These are phyloP conservation scores for Chlorella sp. DNA, from an alignment of 139 green algal genomes.

Conservation along the genomic window DNA sequence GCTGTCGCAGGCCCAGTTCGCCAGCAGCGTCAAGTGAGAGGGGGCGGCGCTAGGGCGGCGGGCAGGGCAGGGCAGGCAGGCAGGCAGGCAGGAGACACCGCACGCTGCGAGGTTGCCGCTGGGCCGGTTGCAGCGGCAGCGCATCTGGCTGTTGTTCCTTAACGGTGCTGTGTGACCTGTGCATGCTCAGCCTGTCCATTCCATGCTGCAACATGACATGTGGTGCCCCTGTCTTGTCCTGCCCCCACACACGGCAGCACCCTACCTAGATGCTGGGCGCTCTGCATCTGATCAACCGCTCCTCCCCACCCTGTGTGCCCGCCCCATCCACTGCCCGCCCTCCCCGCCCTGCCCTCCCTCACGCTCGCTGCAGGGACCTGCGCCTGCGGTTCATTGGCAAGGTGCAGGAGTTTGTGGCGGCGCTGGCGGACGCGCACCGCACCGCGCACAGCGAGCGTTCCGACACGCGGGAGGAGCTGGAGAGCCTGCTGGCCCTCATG, in stretches of 20 bases:
- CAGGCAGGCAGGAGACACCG: too few relatives aligned
- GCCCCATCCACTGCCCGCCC: too few relatives aligned
- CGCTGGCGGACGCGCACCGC: slow-evolving; percentile 52
- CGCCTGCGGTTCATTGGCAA: slow-evolving; percentile 11
- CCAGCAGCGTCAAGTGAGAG: slow-evolving; percentile 18
- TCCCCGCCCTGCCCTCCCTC: background rate
- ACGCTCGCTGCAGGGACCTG: slow-evolving; percentile 25
- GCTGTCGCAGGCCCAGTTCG: slow-evolving; percentile 3
- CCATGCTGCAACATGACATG: too few relatives aligned
- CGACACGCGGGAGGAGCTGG: slow-evolving; percentile 62
- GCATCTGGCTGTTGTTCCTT: too few relatives aligned
- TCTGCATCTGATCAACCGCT: too few relatives aligned
- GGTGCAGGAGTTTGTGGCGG: slow-evolving; percentile 37
- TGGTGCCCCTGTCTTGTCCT: too few relatives aligned
- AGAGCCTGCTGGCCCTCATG: slow-evolving; percentile 60
- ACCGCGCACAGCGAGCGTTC: slow-evolving; percentile 33
- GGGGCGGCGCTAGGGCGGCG: background rate
- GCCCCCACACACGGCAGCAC: too few relatives aligned
- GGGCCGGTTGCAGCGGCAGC: background rate
- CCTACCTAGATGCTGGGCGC: too few relatives aligned
- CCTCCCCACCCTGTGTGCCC: too few relatives aligned
- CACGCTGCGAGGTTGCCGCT: background rate
- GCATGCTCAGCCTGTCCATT: too few relatives aligned
- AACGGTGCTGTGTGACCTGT: too few relatives aligned
- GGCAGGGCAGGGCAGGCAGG: background rate